Conservation (phyloP, 2,329 filamentous ascomycete genomes). For the Ciborinia camelliae region DNA sequence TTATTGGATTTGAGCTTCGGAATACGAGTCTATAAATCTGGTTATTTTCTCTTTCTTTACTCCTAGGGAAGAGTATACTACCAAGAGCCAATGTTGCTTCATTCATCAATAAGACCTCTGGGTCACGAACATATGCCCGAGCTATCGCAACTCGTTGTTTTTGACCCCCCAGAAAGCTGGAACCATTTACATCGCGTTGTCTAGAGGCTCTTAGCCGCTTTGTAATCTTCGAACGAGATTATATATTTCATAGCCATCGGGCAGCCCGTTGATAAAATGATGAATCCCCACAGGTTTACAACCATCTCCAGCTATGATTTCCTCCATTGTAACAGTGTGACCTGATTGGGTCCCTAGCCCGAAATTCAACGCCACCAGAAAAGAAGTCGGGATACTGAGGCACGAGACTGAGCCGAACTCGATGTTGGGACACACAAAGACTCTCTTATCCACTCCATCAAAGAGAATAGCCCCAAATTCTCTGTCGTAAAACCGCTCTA, state of each 20-base stretch:
- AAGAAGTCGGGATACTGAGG: constrained; percentile 57
- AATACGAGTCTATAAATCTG: constrained; percentile 44
- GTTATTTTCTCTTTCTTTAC: too few relatives aligned
- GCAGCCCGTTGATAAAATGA: constrained; percentile 60
- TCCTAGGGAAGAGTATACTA: constrained; percentile 44
- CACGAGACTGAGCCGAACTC: constrained; percentile 53
- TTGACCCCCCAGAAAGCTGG: constrained; percentile 76
- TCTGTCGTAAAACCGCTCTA: constrained; percentile 51
- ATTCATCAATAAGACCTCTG: constrained; percentile 72
- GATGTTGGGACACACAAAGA: constrained; percentile 46
- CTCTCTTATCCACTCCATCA: constrained; percentile 44
- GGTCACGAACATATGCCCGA: constrained; percentile 67
- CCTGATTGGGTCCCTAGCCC: constrained; percentile 53
- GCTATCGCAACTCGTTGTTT: constrained; percentile 77
- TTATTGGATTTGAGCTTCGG: constrained; percentile 62
- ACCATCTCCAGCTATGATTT: constrained; percentile 56
- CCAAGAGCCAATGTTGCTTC: constrained; percentile 80
- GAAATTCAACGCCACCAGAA: constrained; percentile 54
- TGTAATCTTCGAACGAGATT: not conserved
- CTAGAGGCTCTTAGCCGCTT: constrained; percentile 8
- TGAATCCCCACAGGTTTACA: constrained; percentile 68
- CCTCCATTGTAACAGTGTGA: constrained; percentile 52
- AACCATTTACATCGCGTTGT: constrained; percentile 67
- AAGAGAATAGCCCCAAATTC: constrained; percentile 35
- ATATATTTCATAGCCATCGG: constrained; percentile 66